Evolutionary conservation across 2,329 filamentous ascomycete genomes (phyloP).

Genomic region (Tolypocladium guangdongense): DNA sequence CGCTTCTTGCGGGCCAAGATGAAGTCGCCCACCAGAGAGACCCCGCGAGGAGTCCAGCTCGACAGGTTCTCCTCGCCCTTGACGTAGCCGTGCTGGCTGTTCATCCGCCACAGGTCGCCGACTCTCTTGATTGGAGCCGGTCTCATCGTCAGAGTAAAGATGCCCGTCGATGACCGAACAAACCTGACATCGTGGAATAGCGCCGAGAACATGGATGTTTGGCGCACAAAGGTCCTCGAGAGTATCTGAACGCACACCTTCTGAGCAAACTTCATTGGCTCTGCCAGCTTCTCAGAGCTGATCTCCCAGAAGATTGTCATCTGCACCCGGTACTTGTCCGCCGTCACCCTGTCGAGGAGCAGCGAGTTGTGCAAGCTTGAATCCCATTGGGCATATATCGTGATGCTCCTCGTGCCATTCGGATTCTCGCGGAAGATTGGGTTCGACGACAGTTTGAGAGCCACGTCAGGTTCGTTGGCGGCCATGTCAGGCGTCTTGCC

Average conservation of each 20-base stretch:
- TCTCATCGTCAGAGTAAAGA: constrained; percentile 78
- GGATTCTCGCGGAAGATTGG: constrained; percentile 76
- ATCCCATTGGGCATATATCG: constrained; percentile 89
- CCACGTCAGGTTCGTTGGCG: constrained; percentile 59
- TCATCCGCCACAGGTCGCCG: constrained; percentile 92
- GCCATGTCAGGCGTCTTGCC: constrained; percentile 78
- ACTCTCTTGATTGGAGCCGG: constrained; percentile 85
- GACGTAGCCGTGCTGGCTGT: constrained; percentile 88
- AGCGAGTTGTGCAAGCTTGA: constrained; percentile 85
- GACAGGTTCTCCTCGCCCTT: constrained; percentile 85
- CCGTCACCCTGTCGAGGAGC: constrained; percentile 85
- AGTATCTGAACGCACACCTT: constrained; percentile 76
- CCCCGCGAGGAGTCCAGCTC: constrained; percentile 79
- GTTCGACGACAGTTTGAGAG: constrained; percentile 64
- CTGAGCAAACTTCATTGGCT: constrained; percentile 77
- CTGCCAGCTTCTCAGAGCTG: constrained; percentile 68
- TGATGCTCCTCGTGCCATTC: constrained; percentile 82
- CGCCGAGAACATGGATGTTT: constrained; percentile 75
- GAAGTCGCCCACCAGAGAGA: constrained; percentile 84
- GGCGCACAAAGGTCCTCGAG: constrained; percentile 72
- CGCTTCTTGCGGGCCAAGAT: constrained; percentile 65
- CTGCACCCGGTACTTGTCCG: constrained; percentile 87
- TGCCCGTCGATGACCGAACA: constrained; percentile 74
- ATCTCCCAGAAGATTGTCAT: constrained; percentile 83
- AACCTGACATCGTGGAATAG: constrained; percentile 79